Conservation (phyloP, 1,139 yeast species). For the Geotrichum restrictum region DNA sequence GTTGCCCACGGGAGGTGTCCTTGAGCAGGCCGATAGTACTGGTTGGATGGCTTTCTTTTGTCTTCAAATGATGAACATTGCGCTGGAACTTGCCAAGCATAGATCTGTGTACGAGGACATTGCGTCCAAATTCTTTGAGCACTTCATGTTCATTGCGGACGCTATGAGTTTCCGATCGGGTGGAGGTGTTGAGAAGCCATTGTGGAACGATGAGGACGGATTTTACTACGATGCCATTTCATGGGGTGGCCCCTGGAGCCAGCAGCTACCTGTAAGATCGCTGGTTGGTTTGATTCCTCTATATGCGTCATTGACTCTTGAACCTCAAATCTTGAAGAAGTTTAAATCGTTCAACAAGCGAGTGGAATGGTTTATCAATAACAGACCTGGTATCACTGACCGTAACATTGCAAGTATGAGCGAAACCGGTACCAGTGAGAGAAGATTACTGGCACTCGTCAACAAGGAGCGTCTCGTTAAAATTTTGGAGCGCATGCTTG, state of each 20-base stretch:
- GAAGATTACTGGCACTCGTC: constrained; percentile 77
- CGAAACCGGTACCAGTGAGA: constrained; percentile 79
- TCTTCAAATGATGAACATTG: constrained; percentile 88
- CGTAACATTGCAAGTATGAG: constrained; percentile 92
- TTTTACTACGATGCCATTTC: constrained; percentile 90
- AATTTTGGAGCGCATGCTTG: constrained; percentile 76
- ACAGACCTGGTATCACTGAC: constrained; percentile 65
- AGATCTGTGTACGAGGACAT: constrained; percentile 89
- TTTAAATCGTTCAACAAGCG: constrained; percentile 85
- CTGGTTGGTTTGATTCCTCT: constrained; percentile 90
- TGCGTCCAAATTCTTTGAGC: constrained; percentile 94
- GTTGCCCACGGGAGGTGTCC: constrained; percentile 84
- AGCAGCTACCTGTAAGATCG: constrained; percentile 81
- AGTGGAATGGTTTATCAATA: constrained; percentile 79
- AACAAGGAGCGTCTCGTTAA: constrained; percentile 75
- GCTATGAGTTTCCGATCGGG: constrained; percentile 79
- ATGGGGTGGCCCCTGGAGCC: constrained; percentile 70
- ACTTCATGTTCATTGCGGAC: constrained; percentile 86
- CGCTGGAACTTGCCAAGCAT: constrained; percentile 82
- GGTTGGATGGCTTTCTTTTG: constrained; percentile 98
- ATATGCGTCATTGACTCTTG: constrained; percentile 85
- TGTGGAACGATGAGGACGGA: constrained; percentile 89
- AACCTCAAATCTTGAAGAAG: constrained; percentile 73
- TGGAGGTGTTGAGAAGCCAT: constrained; percentile 51
- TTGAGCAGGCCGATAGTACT: constrained; percentile 95